phyloP scores from a whole-genome alignment of 2,329 filamentous ascomycete genomes.

The Cladophialophora yegresii region DNA sequence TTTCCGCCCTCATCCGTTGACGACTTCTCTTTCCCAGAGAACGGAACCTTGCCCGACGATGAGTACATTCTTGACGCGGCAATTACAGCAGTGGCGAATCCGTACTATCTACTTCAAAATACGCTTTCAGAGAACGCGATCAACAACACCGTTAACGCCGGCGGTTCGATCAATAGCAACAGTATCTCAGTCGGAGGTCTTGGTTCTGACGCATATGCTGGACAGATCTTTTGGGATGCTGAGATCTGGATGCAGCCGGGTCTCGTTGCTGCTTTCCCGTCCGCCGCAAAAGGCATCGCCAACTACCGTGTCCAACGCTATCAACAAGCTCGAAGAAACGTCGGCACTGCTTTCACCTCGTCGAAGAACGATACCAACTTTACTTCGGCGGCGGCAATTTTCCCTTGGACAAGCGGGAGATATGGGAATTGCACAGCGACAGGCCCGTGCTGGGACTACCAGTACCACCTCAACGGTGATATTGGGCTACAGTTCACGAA shows the following conservation, averaged over 20 bases:
- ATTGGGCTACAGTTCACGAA: constrained; percentile 65
- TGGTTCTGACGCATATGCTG: constrained; percentile 67
- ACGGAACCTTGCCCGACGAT: constrained; percentile 60
- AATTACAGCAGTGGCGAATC: constrained; percentile 52
- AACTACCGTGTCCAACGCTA: constrained; percentile 64
- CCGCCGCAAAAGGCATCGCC: constrained; percentile 63
- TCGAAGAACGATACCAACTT: constrained; percentile 64
- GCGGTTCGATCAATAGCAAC: constrained; percentile 55
- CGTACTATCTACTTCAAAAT: constrained; percentile 53
- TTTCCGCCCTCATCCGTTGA: constrained; percentile 65
- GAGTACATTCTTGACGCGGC: constrained; percentile 57
- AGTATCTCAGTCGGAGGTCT: constrained; percentile 70
- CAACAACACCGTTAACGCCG: constrained; percentile 48
- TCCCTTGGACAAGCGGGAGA: constrained; percentile 67
- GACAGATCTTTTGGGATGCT: constrained; percentile 66
- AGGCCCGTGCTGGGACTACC: constrained; percentile 68
- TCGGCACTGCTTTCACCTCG: constrained; percentile 56
- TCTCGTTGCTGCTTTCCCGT: constrained; percentile 63
- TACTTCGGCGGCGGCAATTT: constrained; percentile 61
- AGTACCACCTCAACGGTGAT: constrained; percentile 72
- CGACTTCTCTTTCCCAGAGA: constrained; percentile 59
- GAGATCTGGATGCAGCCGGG: constrained; percentile 71
- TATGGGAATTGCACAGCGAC: constrained; percentile 69
- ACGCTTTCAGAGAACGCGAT: constrained; percentile 58
- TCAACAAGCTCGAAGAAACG: constrained; percentile 62